phyloP scores from a whole-genome alignment of 768 basidiomycete species.

The Dioszegia hungarica region DNA sequence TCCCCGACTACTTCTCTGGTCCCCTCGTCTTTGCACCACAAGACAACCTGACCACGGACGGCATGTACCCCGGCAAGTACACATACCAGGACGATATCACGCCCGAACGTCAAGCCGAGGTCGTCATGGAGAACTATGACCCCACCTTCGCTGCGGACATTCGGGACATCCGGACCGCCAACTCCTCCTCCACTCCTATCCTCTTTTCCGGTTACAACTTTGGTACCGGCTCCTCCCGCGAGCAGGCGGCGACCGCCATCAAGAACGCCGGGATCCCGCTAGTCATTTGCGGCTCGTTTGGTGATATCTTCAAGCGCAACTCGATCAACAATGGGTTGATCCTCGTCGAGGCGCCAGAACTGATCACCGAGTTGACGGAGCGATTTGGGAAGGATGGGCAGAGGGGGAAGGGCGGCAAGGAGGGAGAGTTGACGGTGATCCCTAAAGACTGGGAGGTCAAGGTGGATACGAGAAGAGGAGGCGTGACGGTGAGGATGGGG shows the following conservation, averaged over 20 bases:
- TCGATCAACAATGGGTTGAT: constrained; percentile 98
- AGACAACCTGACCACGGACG: constrained; percentile 97
- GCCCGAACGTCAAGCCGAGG: constrained; percentile 83
- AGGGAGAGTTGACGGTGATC: constrained; percentile 75
- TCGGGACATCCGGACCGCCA: constrained; percentile 49
- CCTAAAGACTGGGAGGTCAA: constrained; percentile 63
- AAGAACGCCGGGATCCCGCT: constrained; percentile 88
- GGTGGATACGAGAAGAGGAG: constrained; percentile 67
- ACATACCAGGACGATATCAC: constrained; percentile 99
- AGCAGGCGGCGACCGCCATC: constrained; percentile 96
- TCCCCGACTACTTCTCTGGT: constrained; percentile 77
- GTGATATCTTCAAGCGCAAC: constrained; percentile 98
- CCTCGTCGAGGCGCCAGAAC: constrained; percentile 84
- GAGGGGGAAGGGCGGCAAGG: constrained; percentile 70
- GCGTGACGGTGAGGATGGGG: constrained; percentile 57
- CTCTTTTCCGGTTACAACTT: constrained; percentile 96
- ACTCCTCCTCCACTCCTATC: constrained; percentile 53
- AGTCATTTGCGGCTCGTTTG: constrained; percentile 95
- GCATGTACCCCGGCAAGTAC: constrained; percentile 97
- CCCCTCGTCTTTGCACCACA: constrained; percentile 88
- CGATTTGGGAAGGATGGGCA: constrained; percentile 67
- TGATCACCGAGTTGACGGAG: constrained; percentile 76
- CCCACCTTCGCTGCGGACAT: constrained; percentile 72
- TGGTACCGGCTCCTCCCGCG: constrained; percentile 95
- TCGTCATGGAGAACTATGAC: constrained; percentile 99